Evolutionary conservation across 1,284 basidiomycete species (phyloP).

Genomic region (Rhodotorula sp.): DNA sequence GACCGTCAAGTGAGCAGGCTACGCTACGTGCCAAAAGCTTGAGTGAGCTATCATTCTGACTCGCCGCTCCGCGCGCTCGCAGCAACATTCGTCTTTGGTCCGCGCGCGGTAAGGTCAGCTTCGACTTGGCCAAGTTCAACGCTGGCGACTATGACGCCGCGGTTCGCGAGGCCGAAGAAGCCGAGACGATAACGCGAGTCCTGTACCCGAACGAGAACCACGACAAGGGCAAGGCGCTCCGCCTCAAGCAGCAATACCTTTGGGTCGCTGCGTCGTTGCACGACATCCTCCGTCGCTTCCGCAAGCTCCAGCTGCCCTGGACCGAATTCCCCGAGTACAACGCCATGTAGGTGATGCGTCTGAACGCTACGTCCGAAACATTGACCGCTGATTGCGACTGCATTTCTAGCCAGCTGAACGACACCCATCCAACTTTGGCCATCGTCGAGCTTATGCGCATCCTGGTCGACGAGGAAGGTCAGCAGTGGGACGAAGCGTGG

Average conservation of each 20-base stretch:
- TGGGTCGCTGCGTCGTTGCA: constrained; percentile 58
- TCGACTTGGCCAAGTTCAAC: constrained; percentile 80
- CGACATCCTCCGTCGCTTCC: constrained; percentile 67
- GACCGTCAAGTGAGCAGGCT: constrained; percentile 48
- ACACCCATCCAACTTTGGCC: constrained; percentile 90
- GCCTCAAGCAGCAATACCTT: constrained; percentile 85
- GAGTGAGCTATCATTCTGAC: background rate
- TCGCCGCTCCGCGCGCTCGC: background rate
- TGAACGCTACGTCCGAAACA: background rate
- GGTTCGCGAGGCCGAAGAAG: constrained; percentile 78
- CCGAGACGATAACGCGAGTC: constrained; percentile 69
- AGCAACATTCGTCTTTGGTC: constrained; percentile 61
- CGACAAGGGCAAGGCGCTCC: constrained; percentile 76
- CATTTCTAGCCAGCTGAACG: constrained; percentile 73
- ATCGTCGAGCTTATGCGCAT: constrained; percentile 90
- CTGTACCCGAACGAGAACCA: constrained; percentile 59
- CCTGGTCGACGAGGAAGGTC: constrained; percentile 75
- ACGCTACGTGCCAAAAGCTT: background rate
- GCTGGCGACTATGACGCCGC: constrained; percentile 66
- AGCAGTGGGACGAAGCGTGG: constrained; percentile 81
- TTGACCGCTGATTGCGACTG: constrained; percentile 3
- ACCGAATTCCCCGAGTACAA: constrained; percentile 68
- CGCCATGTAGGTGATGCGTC: constrained; percentile 14
- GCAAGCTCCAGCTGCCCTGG: constrained; percentile 59
- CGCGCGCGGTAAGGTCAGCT: constrained; percentile 82